phyloP scores from a whole-genome alignment of 2,329 filamentous ascomycete species.

The Gaeumannomyces sp. region DNA sequence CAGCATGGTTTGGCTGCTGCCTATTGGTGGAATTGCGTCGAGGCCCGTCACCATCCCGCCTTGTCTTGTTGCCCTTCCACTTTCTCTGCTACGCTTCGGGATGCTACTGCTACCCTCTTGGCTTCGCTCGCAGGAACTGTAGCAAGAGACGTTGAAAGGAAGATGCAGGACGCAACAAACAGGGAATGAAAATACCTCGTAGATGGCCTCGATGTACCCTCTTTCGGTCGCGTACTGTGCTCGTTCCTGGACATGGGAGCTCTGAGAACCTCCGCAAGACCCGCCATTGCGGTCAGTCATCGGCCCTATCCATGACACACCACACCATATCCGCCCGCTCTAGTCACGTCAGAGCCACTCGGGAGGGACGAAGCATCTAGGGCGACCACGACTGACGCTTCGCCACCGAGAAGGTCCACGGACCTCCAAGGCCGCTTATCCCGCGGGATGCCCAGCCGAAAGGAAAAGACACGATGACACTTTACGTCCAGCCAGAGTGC shows the following conservation, averaged over 20 bases:
- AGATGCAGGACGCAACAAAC: not conserved
- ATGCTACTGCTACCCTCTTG: not conserved
- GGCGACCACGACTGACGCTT: not conserved
- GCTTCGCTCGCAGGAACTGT: not conserved
- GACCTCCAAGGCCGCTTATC: not conserved
- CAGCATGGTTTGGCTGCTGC: not conserved
- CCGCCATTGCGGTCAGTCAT: not conserved
- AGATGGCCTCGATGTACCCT: not conserved
- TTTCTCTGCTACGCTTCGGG: not conserved
- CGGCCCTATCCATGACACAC: not conserved
- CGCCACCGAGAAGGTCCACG: not conserved
- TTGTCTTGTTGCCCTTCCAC: not conserved
- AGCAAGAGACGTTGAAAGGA: not conserved
- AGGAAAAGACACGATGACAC: not conserved
- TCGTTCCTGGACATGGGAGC: not conserved
- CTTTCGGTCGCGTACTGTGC: not conserved
- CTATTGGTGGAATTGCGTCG: not conserved
- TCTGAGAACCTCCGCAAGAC: not conserved
- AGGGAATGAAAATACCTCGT: not conserved
- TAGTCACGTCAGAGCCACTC: not conserved
- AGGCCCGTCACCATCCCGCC: not conserved
- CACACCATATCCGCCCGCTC: too few species aligned
- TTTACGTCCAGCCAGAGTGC: not conserved
- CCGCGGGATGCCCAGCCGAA: not conserved
- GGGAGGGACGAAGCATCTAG: not conserved